Percentiles rank a stretch among this genome's conserved stretches.
phyloP scores from a whole-genome alignment of 2,329 filamentous ascomycete species.

The Hypoxylon rubiginosum region DNA sequence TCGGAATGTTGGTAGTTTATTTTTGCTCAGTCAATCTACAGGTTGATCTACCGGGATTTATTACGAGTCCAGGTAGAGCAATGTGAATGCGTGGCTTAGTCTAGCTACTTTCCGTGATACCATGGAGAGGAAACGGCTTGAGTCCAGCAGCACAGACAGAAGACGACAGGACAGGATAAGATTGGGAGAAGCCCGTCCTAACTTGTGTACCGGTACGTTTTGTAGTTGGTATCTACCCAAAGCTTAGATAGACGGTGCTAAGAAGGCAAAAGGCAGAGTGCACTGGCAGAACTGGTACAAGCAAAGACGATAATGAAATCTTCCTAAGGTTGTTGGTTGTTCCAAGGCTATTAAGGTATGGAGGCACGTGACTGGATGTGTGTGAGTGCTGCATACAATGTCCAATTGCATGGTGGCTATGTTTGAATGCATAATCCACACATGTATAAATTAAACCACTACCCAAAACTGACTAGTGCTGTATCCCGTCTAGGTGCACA shows the following conservation, averaged over 20 bases:
- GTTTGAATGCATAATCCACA: neutral
- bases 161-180: slow-evolving; percentile 5
- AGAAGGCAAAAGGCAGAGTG: slow-evolving; percentile 16
- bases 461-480: neutral
- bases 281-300: neutral
- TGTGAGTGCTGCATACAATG: neutral
- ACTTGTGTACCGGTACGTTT: slow-evolving; percentile 19
- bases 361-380: neutral
- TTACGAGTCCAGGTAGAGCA: slow-evolving; percentile 24
- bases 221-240: slow-evolving; percentile 23
- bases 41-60: slow-evolving; percentile 28
- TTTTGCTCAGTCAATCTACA: slow-evolving; percentile 36
- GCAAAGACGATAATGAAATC: neutral
- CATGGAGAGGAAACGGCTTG: slow-evolving; percentile 17
- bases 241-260: slow-evolving; percentile 17
- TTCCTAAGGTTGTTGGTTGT: neutral
- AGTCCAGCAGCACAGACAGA: slow-evolving; percentile 18
- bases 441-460: neutral
- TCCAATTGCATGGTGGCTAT: neutral
- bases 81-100: slow-evolving; percentile 15
- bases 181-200: slow-evolving; percentile 9
- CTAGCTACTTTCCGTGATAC: slow-evolving; percentile 30
- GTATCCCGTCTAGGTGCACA: slow-evolving; percentile 11
- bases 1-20: slow-evolving; percentile 17
- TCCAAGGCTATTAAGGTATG: neutral